phyloP scores from a whole-genome alignment of 352 stramenopile species.

The Globisporangium barbulae region DNA sequence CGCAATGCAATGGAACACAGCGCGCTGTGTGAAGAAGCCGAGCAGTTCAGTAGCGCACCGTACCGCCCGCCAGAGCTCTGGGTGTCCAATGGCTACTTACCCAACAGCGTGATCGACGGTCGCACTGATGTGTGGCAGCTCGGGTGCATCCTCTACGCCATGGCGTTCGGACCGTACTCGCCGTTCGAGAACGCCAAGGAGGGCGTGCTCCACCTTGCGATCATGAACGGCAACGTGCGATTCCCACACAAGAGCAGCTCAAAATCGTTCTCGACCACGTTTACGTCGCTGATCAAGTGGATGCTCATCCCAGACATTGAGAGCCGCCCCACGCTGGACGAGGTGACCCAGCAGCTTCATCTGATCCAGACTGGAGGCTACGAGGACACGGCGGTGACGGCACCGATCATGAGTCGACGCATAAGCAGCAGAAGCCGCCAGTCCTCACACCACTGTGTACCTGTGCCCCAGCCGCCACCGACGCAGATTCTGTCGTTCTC shows the following conservation, averaged over 20 bases:
- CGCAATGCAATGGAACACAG: conserved; percentile 37
- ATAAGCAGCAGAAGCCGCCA: neutral
- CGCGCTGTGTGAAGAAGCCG: conserved; percentile 75
- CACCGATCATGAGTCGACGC: neutral
- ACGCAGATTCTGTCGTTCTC: conserved; percentile 20
- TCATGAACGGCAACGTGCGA: conserved; percentile 65
- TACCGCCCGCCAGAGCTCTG: conserved; percentile 93
- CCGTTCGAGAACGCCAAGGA: conserved; percentile 81
- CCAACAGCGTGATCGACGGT: conserved; percentile 39
- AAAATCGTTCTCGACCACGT: conserved; percentile 45
- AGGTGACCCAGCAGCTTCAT: conserved; percentile 32
- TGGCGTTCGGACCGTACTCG: conserved; percentile 88
- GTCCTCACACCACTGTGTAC: neutral
- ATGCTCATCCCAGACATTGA: conserved; percentile 63
- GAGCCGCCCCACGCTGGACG: conserved; percentile 57
- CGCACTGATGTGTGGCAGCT: conserved; percentile 90
- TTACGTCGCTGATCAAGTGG: conserved; percentile 60
- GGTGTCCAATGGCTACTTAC: conserved; percentile 30
- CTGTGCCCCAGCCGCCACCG: neutral
- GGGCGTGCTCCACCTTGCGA: conserved; percentile 51
- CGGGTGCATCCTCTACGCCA: conserved; percentile 88
- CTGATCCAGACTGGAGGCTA: conserved; percentile 12
- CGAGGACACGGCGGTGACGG: neutral
- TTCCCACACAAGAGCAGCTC: conserved; percentile 33
- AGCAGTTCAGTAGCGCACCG: conserved; percentile 77